Conservation (phyloP, 768 basidiomycete genomes). For the Chlorophyllum brunneum region DNA sequence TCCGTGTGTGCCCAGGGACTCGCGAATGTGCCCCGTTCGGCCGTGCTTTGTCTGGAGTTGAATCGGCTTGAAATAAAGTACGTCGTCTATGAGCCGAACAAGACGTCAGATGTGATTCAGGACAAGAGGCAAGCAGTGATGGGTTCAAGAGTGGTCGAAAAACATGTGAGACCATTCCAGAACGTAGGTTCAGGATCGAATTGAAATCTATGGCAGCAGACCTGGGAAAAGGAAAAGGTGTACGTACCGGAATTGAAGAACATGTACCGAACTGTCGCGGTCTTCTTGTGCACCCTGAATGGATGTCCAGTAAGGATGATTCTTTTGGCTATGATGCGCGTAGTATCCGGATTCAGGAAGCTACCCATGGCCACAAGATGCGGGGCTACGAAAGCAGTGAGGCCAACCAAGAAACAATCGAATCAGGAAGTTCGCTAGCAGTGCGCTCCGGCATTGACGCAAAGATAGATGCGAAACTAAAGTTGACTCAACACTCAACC, state of each 20-base stretch:
- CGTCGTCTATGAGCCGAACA: slow-evolving; percentile 54
- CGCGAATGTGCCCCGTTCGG: slow-evolving; percentile 82
- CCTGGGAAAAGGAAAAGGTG: slow-evolving; percentile 7
- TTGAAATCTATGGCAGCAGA: too few species aligned
- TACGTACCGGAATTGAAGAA: slow-evolving; percentile 86
- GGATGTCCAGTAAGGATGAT: slow-evolving; percentile 94
- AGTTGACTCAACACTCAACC: neutral
- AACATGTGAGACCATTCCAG: neutral
- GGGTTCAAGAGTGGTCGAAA: neutral
- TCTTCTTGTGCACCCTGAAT: slow-evolving; percentile 95
- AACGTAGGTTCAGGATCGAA: too few species aligned
- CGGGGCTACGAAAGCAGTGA: slow-evolving; percentile 45
- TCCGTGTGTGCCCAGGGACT: slow-evolving; percentile 94
- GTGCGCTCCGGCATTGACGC: too few species aligned
- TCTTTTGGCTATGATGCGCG: slow-evolving; percentile 89
- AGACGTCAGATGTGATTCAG: neutral
- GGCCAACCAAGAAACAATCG: neutral
- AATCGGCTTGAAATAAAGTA: slow-evolving; percentile 90
- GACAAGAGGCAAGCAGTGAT: neutral
- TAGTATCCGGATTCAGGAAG: slow-evolving; percentile 86
- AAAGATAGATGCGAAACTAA: neutral
- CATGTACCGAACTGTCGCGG: slow-evolving; percentile 97
- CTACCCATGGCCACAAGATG: slow-evolving; percentile 87
- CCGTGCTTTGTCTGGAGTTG: slow-evolving; percentile 92
- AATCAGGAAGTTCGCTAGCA: neutral